A percentile compares a stretch with the other conserved stretches of the same genome.
Evolutionary conservation across 306 rosid genomes (phyloP).

Genomic region (Dalbergia cochinchinensis): DNA sequence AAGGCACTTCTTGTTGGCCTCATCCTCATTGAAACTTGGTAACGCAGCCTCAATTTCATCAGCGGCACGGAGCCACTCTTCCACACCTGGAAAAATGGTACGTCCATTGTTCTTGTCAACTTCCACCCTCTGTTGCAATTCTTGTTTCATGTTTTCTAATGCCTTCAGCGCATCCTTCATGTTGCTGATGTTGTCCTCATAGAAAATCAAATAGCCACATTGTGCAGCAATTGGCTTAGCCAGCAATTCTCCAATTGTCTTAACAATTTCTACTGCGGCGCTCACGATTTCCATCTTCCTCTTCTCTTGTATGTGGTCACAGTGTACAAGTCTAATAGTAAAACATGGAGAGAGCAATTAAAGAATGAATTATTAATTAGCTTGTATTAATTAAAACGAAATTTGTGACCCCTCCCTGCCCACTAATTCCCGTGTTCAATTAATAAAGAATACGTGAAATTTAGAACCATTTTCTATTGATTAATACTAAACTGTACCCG

Average conservation of each 20-base stretch:
- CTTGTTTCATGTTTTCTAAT: conserved; percentile 15
- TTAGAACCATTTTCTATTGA: no score
- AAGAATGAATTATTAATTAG: not conserved
- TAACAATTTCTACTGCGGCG: not conserved
- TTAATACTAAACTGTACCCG: no score
- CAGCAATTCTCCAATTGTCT: conserved; percentile 31
- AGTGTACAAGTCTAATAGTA: not conserved
- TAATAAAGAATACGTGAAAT: no score
- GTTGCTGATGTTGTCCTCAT: not conserved
- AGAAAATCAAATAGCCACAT: conserved; percentile 3
- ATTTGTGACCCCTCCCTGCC: not conserved
- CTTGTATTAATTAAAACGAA: not conserved
- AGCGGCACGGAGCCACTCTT: conserved; percentile 26
- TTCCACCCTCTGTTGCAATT: conserved; percentile 2
- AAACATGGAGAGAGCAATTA: not conserved
- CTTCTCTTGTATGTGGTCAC: not conserved
- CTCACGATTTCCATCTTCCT: not conserved
- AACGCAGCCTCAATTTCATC: not conserved
- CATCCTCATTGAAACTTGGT: not conserved
- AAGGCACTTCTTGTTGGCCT: conserved; percentile 22
- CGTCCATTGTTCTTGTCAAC: conserved; percentile 31
- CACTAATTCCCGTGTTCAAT: no score
- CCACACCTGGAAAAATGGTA: conserved; percentile 10
- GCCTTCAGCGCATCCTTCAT: not conserved
- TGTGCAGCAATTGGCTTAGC: not conserved